A percentile compares a stretch with the other conserved stretches of the same genome.
Evolutionary conservation across 257 asterid species (phyloP).

Genomic region (Salvia rosmarinus): DNA sequence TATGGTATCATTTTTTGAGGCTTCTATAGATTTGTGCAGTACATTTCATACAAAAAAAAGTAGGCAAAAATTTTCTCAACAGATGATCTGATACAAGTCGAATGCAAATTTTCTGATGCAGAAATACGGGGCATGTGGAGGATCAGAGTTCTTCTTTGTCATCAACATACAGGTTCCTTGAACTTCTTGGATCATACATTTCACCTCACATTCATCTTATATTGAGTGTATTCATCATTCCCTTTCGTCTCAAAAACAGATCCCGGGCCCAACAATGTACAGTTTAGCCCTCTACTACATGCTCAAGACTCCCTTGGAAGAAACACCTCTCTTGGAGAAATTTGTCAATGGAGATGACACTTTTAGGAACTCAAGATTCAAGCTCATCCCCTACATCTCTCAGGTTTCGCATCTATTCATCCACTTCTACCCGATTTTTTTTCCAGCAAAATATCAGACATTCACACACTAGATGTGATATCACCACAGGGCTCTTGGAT

Average conservation of each 20-base stretch:
- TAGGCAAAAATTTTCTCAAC: background rate
- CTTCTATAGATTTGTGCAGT: background rate
- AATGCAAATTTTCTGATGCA: slow-evolving; percentile 31
- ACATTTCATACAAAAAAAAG: background rate
- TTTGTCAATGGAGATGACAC: slow-evolving; percentile 86
- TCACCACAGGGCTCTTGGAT: slow-evolving; percentile 90
- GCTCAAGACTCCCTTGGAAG: slow-evolving; percentile 65
- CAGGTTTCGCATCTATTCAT: slow-evolving; percentile 43
- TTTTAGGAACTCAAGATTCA: slow-evolving; percentile 83
- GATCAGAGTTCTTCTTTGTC: slow-evolving; percentile 74
- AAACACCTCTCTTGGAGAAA: slow-evolving; percentile 70
- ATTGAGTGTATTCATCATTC: slow-evolving; percentile 18
- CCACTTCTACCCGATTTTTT: background rate
- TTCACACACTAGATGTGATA: background rate
- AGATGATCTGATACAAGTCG: slow-evolving; percentile 21
- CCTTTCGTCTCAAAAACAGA: slow-evolving; percentile 36
- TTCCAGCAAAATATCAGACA: background rate
- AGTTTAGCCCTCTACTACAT: slow-evolving; percentile 72
- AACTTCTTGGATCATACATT: background rate
- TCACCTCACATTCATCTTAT: background rate
- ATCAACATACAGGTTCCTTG: slow-evolving; percentile 69
- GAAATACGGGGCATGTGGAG: slow-evolving; percentile 64
- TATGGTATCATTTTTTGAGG: background rate
- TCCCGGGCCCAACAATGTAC: slow-evolving; percentile 66
- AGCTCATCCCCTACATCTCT: slow-evolving; percentile 89